A percentile compares a stretch with the other conserved stretches of the same genome.
Evolutionary conservation across 2,329 filamentous ascomycete species (phyloP).

Genomic region (Talaromyces sp.): DNA sequence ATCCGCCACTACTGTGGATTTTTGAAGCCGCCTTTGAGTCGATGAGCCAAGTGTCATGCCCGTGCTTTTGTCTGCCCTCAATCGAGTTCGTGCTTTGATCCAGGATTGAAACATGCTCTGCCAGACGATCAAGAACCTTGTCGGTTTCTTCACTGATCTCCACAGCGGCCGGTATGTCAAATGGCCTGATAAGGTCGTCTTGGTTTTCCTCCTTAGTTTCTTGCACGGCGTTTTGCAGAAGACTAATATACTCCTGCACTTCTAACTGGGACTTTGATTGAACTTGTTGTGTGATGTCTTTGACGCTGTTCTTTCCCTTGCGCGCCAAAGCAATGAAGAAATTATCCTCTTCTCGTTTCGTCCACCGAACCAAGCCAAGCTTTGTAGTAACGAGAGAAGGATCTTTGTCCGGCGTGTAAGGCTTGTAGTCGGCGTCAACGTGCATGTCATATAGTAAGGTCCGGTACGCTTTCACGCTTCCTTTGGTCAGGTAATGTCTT

Average conservation of each 20-base stretch:
- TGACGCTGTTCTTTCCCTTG: slow-evolving; percentile 58
- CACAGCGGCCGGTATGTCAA: slow-evolving; percentile 63
- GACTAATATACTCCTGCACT: slow-evolving; percentile 61
- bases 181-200: neutral
- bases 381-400: neutral
- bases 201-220: neutral
- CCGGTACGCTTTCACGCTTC: slow-evolving; percentile 48
- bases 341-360: slow-evolving; percentile 59
- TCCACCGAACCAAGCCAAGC: slow-evolving; percentile 57
- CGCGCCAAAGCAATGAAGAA: slow-evolving; percentile 64
- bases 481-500: slow-evolving; percentile 22
- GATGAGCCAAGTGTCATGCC: slow-evolving; percentile 59
- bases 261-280: slow-evolving; percentile 69
- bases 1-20: slow-evolving; percentile 22
- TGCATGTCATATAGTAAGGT: slow-evolving; percentile 49
- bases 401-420: neutral
- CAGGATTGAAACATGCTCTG: slow-evolving; percentile 58
- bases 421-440: neutral
- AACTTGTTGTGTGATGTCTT: slow-evolving; percentile 58
- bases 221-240: slow-evolving; percentile 50
- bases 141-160: slow-evolving; percentile 67
- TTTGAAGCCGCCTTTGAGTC: slow-evolving; percentile 28
- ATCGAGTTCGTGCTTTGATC: slow-evolving; percentile 60
- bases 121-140: slow-evolving; percentile 60
- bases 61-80: slow-evolving; percentile 57